phyloP scores from a whole-genome alignment of 257 asterid species.

The Sherardia arvensis region DNA sequence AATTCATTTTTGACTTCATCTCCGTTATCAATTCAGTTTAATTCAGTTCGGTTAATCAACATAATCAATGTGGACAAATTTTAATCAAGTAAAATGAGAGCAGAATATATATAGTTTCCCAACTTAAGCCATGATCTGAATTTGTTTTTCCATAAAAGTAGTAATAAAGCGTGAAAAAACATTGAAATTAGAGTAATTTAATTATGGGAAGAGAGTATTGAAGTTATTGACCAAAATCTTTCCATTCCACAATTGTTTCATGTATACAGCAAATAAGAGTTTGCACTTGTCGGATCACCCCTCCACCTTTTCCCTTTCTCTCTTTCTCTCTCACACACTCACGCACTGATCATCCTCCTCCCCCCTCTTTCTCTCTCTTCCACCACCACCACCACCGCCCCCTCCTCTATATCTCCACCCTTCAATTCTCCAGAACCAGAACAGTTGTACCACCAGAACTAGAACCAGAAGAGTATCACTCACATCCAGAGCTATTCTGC shows the following conservation, averaged over 20 bases:
- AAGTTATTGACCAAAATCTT: conserved; percentile 31
- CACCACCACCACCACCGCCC: conserved; percentile 8
- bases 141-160: not conserved
- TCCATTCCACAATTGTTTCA: conserved; percentile 20
- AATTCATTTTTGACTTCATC: no score
- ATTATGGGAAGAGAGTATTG: conserved; percentile 17
- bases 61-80: no score
- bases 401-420: not conserved
- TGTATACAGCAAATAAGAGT: conserved; percentile 62
- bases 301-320: conserved; percentile 3
- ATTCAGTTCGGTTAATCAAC: no score
- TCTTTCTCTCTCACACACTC: conserved; percentile 3
- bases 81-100: no score
- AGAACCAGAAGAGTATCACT: no score
- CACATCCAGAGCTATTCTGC: no score
- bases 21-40: no score
- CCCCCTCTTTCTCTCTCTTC: conserved; percentile 22
- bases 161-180: not conserved
- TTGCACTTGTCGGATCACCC: conserved; percentile 70
- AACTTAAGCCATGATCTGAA: not conserved
- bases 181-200: not conserved
- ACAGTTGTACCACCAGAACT: conserved; percentile 4
- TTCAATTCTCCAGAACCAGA: not conserved
- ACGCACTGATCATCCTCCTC: conserved; percentile 1
- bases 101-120: not conserved